Evolutionary conservation across 1,139 yeast genomes (phyloP).

Genomic region (Debaryomycetaceae sp.): DNA sequence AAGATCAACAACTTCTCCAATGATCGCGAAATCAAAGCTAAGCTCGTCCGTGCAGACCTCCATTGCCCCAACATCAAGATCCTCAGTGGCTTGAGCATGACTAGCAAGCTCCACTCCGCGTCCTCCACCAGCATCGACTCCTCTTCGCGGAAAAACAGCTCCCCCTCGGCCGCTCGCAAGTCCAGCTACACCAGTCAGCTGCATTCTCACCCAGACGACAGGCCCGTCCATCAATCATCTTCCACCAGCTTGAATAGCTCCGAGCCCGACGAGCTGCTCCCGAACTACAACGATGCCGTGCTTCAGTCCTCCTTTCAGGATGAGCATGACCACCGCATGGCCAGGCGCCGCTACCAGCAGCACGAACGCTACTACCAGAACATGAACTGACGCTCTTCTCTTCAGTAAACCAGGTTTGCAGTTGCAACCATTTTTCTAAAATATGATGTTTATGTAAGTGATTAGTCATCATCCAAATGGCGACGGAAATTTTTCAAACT

Average conservation of each 20-base stretch:
- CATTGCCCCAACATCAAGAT: constrained; percentile 36
- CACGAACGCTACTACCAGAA: constrained; percentile 32
- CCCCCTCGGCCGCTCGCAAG: neutral
- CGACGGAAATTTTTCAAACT: constrained; percentile 5
- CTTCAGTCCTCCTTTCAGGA: constrained; percentile 23
- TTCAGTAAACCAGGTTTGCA: no score
- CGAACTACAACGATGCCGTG: constrained; percentile 39
- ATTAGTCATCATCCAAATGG: neutral
- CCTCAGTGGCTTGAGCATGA: constrained; percentile 40
- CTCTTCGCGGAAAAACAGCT: neutral
- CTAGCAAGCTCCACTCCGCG: constrained; percentile 18
- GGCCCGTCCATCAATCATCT: neutral
- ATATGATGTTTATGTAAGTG: constrained; percentile 6
- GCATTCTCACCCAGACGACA: constrained; percentile 1
- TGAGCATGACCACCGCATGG: constrained; percentile 24
- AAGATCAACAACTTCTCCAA: constrained; percentile 20
- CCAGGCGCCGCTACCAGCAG: constrained; percentile 38
- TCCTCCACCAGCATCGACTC: constrained; percentile 3
- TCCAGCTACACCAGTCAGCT: constrained; percentile 4
- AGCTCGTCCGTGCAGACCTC: constrained; percentile 30
- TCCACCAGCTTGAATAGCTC: neutral
- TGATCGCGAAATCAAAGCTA: constrained; percentile 14
- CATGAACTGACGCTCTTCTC: constrained; percentile 12
- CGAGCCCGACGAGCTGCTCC: constrained; percentile 13
- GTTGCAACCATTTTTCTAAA: no score